phyloP scores from a whole-genome alignment of 768 basidiomycete genomes.

The Pholiota microspora region DNA sequence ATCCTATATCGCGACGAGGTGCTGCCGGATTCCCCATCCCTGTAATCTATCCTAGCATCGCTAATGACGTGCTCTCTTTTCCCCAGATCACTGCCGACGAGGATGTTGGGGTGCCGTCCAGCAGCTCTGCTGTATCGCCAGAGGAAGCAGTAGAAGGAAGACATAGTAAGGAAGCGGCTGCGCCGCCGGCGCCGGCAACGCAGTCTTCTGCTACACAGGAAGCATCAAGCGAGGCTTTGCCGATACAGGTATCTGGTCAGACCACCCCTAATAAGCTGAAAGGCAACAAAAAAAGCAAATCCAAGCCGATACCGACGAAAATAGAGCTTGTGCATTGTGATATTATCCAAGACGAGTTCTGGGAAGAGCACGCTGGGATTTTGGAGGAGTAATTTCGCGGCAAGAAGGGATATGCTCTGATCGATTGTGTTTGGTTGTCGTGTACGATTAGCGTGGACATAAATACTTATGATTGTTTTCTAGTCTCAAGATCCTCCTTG shows the following conservation, averaged over 20 bases:
- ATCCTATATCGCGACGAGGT: slow-evolving; percentile 66
- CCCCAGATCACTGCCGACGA: background rate
- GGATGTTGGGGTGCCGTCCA: background rate
- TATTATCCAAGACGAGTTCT: slow-evolving; percentile 80
- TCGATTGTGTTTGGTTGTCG: background rate
- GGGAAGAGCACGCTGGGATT: slow-evolving; percentile 59
- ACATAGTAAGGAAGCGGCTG: background rate
- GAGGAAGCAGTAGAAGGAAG: slow-evolving; percentile 3
- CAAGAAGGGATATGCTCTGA: background rate
- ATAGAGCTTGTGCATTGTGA: slow-evolving; percentile 76
- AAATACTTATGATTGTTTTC: background rate
- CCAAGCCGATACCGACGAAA: slow-evolving; percentile 39
- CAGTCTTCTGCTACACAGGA: background rate
- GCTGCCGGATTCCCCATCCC: background rate
- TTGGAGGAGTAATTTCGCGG: slow-evolving; percentile 29
- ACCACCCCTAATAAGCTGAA: slow-evolving; percentile 13
- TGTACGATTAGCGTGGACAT: background rate
- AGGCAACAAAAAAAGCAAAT: slow-evolving; percentile 25
- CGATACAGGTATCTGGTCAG: slow-evolving; percentile 6
- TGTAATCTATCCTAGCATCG: background rate
- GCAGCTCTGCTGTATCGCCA: background rate
- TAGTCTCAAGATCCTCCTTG: background rate
- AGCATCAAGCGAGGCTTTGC: slow-evolving; percentile 7
- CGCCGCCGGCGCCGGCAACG: background rate
- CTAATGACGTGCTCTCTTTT: background rate